phyloP scores from a whole-genome alignment of 352 stramenopile species.

The Stephanocyclus meneghinianus region DNA sequence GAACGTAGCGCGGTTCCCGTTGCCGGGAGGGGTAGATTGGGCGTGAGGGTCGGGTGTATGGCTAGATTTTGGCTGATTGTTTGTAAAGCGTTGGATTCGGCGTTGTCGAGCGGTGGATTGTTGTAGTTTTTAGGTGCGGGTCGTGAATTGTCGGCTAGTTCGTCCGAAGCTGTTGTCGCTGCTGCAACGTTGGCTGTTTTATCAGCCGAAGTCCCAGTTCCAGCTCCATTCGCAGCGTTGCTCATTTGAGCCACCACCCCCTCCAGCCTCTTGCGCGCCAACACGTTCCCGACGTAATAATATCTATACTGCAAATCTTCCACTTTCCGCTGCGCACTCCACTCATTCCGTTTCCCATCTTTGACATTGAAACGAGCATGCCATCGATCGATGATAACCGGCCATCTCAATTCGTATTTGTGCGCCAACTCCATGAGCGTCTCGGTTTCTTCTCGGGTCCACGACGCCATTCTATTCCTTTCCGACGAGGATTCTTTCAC shows the following conservation, averaged over 20 bases:
- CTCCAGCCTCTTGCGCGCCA: constrained; percentile 54
- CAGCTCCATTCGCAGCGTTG: not conserved
- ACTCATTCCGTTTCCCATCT: constrained; percentile 8
- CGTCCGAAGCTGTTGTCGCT: constrained; percentile 9
- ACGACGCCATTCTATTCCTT: constrained; percentile 41
- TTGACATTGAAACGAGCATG: constrained; percentile 17
- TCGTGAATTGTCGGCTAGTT: not conserved
- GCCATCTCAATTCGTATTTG: constrained; percentile 83
- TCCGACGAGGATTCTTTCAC: not conserved
- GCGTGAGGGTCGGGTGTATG: constrained; percentile 17
- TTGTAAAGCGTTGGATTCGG: constrained; percentile 12
- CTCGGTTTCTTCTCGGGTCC: constrained; percentile 86
- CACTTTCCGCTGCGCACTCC: constrained; percentile 47
- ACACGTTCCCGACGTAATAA: constrained; percentile 75
- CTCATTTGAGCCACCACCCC: constrained; percentile 41
- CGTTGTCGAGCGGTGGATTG: constrained; percentile 3
- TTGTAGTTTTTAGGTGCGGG: not conserved
- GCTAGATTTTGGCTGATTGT: constrained; percentile 10
- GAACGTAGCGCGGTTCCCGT: constrained; percentile 46
- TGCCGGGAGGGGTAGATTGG: constrained; percentile 16
- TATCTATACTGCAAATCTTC: constrained; percentile 85
- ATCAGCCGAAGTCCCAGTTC: constrained; percentile 31
- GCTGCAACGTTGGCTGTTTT: constrained; percentile 15
- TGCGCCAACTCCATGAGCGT: constrained; percentile 77
- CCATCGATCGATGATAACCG: constrained; percentile 82